A percentile compares a stretch with the other conserved stretches of the same genome.
Evolutionary conservation across 2,329 filamentous ascomycete species (phyloP).

Genomic region (Trichoderma guizhouense): DNA sequence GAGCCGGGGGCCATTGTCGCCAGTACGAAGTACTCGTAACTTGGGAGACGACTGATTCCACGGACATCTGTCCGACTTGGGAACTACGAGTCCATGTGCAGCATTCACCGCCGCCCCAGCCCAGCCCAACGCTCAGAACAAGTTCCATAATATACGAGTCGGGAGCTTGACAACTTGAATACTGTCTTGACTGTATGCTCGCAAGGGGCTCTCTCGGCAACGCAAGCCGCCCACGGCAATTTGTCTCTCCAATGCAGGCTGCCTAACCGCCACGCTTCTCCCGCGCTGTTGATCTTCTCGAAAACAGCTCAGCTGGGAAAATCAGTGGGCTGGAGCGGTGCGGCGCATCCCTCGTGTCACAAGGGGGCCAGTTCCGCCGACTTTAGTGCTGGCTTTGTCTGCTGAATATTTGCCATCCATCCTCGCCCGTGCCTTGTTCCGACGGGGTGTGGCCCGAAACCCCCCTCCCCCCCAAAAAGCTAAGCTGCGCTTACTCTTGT

Average conservation of each 20-base stretch:
- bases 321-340: background rate
- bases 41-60: background rate
- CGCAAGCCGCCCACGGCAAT: background rate
- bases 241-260: background rate
- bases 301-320: background rate
- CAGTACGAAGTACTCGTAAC: background rate
- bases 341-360: background rate
- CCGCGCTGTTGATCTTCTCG: background rate
- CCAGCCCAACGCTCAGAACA: background rate
- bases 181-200: background rate
- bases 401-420: background rate
- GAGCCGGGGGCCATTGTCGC: background rate
- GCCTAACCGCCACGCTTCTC: background rate
- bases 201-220: background rate
- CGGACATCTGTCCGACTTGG: background rate
- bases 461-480: background rate
- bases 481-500: conserved; percentile 3
- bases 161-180: background rate
- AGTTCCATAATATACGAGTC: background rate
- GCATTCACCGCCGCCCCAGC: background rate
- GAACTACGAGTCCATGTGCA: background rate
- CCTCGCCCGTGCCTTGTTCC: background rate
- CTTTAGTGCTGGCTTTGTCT: background rate
- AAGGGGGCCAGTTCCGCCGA: background rate
- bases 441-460: background rate